phyloP scores from a whole-genome alignment of 768 basidiomycete genomes.

The Phaffia australis region DNA sequence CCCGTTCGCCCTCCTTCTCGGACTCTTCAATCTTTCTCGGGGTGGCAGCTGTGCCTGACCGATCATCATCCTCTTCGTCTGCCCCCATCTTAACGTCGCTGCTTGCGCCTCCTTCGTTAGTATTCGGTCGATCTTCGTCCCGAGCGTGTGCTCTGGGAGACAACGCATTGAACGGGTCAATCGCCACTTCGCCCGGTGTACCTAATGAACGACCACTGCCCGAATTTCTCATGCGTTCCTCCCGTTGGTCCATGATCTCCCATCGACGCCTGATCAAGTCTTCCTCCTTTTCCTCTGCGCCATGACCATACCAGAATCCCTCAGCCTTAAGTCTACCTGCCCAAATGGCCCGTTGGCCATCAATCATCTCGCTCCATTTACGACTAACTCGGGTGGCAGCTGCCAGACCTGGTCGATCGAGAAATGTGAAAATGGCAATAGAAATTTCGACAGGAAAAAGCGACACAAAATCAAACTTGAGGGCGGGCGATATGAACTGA shows the following conservation, averaged over 20 bases:
- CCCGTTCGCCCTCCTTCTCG: not conserved
- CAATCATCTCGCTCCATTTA: conserved; percentile 83
- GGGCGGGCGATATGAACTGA: conserved; percentile 73
- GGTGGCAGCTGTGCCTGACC: not conserved
- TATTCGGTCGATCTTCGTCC: not conserved
- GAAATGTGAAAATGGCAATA: conserved; percentile 72
- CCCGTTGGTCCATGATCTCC: conserved; percentile 28
- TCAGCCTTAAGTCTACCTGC: conserved; percentile 70
- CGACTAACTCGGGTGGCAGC: conserved; percentile 79
- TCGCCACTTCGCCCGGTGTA: no score
- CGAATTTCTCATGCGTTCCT: conserved; percentile 20
- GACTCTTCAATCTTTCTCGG: not conserved
- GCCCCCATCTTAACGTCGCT: not conserved
- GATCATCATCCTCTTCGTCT: conserved; percentile 1
- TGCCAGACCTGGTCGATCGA: conserved; percentile 70
- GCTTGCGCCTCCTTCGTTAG: not conserved
- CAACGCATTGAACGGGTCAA: no score
- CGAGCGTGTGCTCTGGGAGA: not conserved
- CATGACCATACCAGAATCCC: conserved; percentile 78
- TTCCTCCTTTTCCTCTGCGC: conserved; percentile 70
- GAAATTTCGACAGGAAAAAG: conserved; percentile 85
- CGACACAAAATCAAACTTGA: conserved; percentile 88
- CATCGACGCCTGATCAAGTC: conserved; percentile 50
- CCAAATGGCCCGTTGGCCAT: conserved; percentile 84
- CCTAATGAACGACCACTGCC: no score